Conservation (phyloP, 2,329 filamentous ascomycete genomes). For the Thermothelomyces thermophilus region DNA sequence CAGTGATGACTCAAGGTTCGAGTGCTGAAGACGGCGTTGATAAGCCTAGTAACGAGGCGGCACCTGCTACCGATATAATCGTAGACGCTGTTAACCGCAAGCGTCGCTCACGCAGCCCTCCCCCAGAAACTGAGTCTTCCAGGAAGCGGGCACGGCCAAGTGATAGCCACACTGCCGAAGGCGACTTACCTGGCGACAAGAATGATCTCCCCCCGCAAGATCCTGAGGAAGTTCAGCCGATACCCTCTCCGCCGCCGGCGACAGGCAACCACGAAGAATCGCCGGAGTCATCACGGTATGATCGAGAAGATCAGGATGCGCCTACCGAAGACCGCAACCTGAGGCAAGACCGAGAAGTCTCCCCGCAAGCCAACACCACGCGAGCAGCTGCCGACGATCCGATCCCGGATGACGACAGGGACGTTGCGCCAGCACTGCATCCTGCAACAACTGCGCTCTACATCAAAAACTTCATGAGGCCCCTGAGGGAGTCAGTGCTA, state of each 20-base stretch:
- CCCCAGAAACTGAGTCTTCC: slow-evolving; percentile 20
- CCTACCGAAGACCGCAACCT: neutral
- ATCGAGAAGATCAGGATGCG: neutral
- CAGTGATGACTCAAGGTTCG: neutral
- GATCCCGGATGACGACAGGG: slow-evolving; percentile 12
- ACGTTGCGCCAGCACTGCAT: slow-evolving; percentile 55
- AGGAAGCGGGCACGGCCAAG: slow-evolving; percentile 22
- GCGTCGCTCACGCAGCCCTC: slow-evolving; percentile 25
- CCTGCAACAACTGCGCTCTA: slow-evolving; percentile 73
- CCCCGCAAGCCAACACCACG: neutral
- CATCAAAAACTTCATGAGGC: slow-evolving; percentile 85
- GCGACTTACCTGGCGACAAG: neutral
- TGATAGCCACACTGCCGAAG: slow-evolving; percentile 7
- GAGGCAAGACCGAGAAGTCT: neutral
- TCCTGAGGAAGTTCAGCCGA: neutral
- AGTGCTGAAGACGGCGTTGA: neutral
- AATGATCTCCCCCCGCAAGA: too few species aligned
- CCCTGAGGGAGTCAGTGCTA: slow-evolving; percentile 63
- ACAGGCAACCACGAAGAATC: neutral
- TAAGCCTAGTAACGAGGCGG: neutral
- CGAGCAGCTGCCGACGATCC: slow-evolving; percentile 1
- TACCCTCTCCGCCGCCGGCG: neutral
- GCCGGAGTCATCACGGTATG: neutral
- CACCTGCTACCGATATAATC: slow-evolving; percentile 19
- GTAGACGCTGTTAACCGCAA: slow-evolving; percentile 23